Evolutionary conservation across 2,329 filamentous ascomycete genomes (phyloP).

Genomic region (Nemania sp.): DNA sequence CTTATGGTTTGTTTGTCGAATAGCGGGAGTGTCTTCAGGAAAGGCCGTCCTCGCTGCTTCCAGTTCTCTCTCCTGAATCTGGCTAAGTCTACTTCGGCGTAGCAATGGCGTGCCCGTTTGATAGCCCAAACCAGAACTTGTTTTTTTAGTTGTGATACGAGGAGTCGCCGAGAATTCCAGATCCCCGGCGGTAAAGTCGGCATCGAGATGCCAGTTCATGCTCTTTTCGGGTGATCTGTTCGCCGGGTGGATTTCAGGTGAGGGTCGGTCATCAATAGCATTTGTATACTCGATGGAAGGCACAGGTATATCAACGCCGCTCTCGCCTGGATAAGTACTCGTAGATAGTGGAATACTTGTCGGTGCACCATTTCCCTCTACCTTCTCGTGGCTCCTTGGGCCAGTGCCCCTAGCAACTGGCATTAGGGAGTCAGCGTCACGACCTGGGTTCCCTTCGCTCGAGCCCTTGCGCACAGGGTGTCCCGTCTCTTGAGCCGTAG

Average conservation of each 20-base stretch:
- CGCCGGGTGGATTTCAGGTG: conserved; percentile 25
- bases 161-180: conserved; percentile 61
- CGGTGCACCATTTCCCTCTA: not conserved
- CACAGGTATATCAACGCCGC: conserved; percentile 27
- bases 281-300: conserved; percentile 37
- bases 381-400: conserved; percentile 22
- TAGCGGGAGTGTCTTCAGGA: conserved; percentile 28
- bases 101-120: conserved; percentile 26
- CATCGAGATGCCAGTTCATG: conserved; percentile 60
- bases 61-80: conserved; percentile 44
- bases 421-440: conserved; percentile 33
- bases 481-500: conserved; percentile 45
- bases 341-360: not conserved
- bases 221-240: conserved; percentile 53
- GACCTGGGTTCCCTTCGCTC: conserved; percentile 43
- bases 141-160: conserved; percentile 49
- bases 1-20: conserved; percentile 46
- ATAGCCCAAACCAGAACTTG: conserved; percentile 12
- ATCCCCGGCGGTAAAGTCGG: conserved; percentile 62
- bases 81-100: conserved; percentile 42
- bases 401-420: conserved; percentile 25
- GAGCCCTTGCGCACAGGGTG: conserved; percentile 42
- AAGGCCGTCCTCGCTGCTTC: conserved; percentile 37
- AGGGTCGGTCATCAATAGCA: conserved; percentile 32
- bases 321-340: not conserved